Percentiles rank a stretch among this genome's conserved stretches.
phyloP scores from a whole-genome alignment of 1,139 yeast genomes.

The Eremothecium gossypii region DNA sequence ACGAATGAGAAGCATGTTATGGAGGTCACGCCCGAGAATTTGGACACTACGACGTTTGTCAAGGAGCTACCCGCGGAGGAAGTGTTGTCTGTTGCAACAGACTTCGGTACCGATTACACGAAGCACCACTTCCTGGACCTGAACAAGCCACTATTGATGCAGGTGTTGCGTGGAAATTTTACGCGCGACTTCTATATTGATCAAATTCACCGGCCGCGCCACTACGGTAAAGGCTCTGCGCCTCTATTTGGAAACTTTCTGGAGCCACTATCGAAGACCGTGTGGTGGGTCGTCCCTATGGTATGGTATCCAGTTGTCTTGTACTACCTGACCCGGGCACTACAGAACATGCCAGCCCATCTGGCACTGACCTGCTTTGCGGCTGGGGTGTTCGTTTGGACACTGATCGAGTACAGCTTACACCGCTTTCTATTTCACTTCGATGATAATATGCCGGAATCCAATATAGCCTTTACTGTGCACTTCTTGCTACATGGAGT shows the following conservation, averaged over 20 bases:
- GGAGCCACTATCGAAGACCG: slow-evolving; percentile 61
- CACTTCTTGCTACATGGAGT: slow-evolving; percentile 93
- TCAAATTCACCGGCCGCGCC: slow-evolving; percentile 96
- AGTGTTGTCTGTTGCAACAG: slow-evolving; percentile 68
- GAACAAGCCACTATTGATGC: slow-evolving; percentile 68
- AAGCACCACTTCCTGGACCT: slow-evolving; percentile 83
- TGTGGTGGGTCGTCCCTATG: slow-evolving; percentile 79
- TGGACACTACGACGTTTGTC: slow-evolving; percentile 45
- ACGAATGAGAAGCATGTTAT: slow-evolving; percentile 32
- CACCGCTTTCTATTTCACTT: slow-evolving; percentile 92
- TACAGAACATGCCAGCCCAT: slow-evolving; percentile 30
- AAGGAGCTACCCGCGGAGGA: slow-evolving; percentile 61
- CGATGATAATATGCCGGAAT: slow-evolving; percentile 77
- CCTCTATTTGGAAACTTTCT: slow-evolving; percentile 69
- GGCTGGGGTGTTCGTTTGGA: slow-evolving; percentile 81
- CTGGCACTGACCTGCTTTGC: slow-evolving; percentile 36
- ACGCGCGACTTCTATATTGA: slow-evolving; percentile 84
- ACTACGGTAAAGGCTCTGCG: slow-evolving; percentile 85
- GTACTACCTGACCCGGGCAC: slow-evolving; percentile 38
- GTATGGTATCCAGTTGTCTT: slow-evolving; percentile 80
- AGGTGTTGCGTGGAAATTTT: slow-evolving; percentile 66
- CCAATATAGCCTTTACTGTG: slow-evolving; percentile 60
- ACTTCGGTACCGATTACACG: slow-evolving; percentile 56
- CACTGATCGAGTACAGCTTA: slow-evolving; percentile 73
- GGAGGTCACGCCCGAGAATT: slow-evolving; percentile 32